Percentiles rank a stretch among this genome's conserved stretches.
Evolutionary conservation across 78 protist genomes (phyloP).

Genomic region (Bigelowiella natans): DNA sequence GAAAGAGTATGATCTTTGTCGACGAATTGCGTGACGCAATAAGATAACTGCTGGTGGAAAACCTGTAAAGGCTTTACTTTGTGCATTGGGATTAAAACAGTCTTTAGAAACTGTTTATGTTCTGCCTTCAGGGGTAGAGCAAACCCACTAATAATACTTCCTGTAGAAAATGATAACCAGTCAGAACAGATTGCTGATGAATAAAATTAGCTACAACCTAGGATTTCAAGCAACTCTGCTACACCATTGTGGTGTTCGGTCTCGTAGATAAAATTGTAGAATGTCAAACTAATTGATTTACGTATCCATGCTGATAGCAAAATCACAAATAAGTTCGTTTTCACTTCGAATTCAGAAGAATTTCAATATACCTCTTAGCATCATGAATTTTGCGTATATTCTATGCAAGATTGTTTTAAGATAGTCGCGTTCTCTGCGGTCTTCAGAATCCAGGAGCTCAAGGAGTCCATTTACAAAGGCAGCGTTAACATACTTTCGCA

Average conservation of each 20-base stretch:
- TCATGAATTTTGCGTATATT: constrained; percentile 61
- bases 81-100: constrained; percentile 71
- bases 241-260: constrained; percentile 66
- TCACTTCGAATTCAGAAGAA: no score
- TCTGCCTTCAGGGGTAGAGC: constrained; percentile 88
- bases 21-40: constrained; percentile 72
- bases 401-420: constrained; percentile 86
- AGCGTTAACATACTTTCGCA: constrained; percentile 4
- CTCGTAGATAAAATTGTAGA: constrained; percentile 67
- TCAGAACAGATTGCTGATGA: no score
- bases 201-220: neutral
- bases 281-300: constrained; percentile 63
- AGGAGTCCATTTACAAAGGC: constrained; percentile 55
- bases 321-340: no score
- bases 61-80: constrained; percentile 4
- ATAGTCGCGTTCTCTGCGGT: constrained; percentile 91
- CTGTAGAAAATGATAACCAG: neutral
- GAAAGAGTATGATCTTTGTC: constrained; percentile 63
- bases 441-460: constrained; percentile 84
- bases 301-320: constrained; percentile 2
- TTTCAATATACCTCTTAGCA: neutral
- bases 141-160: constrained; percentile 86
- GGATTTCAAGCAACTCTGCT: constrained; percentile 76
- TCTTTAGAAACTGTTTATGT: constrained; percentile 64
- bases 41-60: constrained; percentile 67